Conservation (phyloP, 441 rosid species). For the Erodium chrysanthum region DNA sequence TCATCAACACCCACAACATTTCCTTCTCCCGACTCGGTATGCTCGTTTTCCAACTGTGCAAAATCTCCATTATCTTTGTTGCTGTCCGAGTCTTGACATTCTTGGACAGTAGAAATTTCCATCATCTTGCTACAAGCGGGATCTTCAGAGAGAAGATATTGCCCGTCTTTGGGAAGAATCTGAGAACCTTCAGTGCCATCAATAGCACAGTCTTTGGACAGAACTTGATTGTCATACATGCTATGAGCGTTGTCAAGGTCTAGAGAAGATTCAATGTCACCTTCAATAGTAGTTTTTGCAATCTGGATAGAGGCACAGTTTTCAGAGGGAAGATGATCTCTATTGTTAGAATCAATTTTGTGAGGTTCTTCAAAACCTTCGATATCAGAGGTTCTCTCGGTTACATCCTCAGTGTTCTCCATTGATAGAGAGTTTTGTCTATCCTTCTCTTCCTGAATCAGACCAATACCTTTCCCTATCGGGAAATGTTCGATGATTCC, state of each 20-base stretch:
- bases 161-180: background rate
- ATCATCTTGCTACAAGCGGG: background rate
- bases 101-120: background rate
- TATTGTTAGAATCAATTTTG: background rate
- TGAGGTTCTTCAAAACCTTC: background rate
- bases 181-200: background rate
- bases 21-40: conserved; percentile 14
- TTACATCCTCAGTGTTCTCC: conserved; percentile 24
- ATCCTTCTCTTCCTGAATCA: conserved; percentile 20
- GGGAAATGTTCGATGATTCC: conserved; percentile 40
- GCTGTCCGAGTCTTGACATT: background rate
- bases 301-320: conserved; percentile 23
- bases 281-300: conserved; percentile 17
- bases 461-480: conserved; percentile 17
- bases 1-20: conserved; percentile 11
- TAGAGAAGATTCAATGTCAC: conserved; percentile 19
- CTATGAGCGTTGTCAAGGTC: conserved; percentile 21
- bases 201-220: background rate
- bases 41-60: conserved; percentile 18
- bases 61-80: background rate
- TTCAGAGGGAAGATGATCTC: background rate
- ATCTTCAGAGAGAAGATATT: background rate
- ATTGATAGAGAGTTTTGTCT: conserved; percentile 18
- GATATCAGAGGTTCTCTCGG: too few species aligned
- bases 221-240: background rate